Base-by-base conservation (phyloP, 768 basidiomycete species). In the Strobilomyces dryophilus region DNA sequence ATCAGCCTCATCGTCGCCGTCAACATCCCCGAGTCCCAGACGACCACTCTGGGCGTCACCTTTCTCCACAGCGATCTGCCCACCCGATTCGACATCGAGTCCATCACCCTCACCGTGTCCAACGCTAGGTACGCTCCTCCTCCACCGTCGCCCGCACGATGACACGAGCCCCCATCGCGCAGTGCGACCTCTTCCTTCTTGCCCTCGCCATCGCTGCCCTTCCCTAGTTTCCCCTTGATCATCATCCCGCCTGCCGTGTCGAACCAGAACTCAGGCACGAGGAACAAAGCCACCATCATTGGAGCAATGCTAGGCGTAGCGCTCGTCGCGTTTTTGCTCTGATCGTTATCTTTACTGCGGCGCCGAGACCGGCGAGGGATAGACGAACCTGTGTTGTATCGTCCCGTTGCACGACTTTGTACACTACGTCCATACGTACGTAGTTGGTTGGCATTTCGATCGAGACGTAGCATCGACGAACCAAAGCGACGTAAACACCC, bases 11-110 rank as follows among this genome's bases (percentile, higher is more conserved):
- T 76, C 26, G 60, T 67, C 26, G 68, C 78, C 21, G 59, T 78
- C 1, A 59, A 75, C 39, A 70, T 83, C 15, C 66, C 63, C 0
- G 73, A 74, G 53, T 61, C 70, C 9, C 69, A 71, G 18, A 67
- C 69, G 15, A 77, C 78, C 0, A 74, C 73, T 0, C 62, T 83
- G 0, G 69, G 71, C 8, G 54, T 82, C 52, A 77, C 75, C 1
- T 77, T 72, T 54, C 45, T 74, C 8, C 65, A 64, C 14, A 63
- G 47, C 7, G 44, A 58, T 20, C 43, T 51, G 29, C 60, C 64
- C 34, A 53, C 73, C 8, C 68, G 63, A 45, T 65, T 79, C 37
- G 75, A 75, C 51, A 65, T 79, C 26, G 68, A 68, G 24, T 61
- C 56, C 8, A 69, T 79, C 20, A 64, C 62, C 1, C 60, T 79